Base-by-base conservation (phyloP, 176 grass and related monocot genomes). In the Eremochloa ophiuroides region DNA sequence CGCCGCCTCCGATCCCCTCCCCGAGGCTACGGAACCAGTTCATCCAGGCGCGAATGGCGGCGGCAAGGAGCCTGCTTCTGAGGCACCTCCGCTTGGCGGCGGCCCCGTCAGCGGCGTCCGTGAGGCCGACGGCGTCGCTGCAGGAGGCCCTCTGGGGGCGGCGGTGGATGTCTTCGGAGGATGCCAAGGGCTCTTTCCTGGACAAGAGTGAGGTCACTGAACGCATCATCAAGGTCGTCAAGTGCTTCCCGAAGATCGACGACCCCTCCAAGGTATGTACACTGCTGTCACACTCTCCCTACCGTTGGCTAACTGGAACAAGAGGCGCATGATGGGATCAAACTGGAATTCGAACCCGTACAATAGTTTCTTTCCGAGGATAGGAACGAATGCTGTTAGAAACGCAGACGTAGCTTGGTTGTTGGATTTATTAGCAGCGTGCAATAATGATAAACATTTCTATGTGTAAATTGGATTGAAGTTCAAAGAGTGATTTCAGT, bases 201-300 rank as follows among this genome's bases (percentile, higher is more conserved):
- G 82, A 85, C 82, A 91, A 88, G 73, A 43, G 61, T 33, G 85
- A 91, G 78, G 89, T 91, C 66, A 50, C 47, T 11, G 89, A 91
- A 29, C 85, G 89, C 82, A 69, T 85, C 85, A 68, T 91, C 73
- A 88, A 80, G 76, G 82, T 88, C 78, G 85, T 91, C 78, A 88
- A 37, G 73, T 41, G 82, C 66, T 90, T 90, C 67, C 66, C 71
- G 73, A 90, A 90, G 88, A 71, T 86, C 60, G 67, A 90, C 30
- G 73, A 89, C 77, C 43, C 23, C 33, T 82, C 88, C 60, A 90
- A 90, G 83, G 88, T 89, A 84, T 55, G 10, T 16, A 44, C 42
- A 48, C 20, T 43, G 28, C 27, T 31, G 28, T 10, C 39, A 8
- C 39, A 14, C 9, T 15, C 23, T 28, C 40, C n/a, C 15, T 26